Evolutionary conservation across 768 basidiomycete species (phyloP), one percentile per base, ranked within the genome.

Genomic region (Rhodotorula graminis): DNA sequence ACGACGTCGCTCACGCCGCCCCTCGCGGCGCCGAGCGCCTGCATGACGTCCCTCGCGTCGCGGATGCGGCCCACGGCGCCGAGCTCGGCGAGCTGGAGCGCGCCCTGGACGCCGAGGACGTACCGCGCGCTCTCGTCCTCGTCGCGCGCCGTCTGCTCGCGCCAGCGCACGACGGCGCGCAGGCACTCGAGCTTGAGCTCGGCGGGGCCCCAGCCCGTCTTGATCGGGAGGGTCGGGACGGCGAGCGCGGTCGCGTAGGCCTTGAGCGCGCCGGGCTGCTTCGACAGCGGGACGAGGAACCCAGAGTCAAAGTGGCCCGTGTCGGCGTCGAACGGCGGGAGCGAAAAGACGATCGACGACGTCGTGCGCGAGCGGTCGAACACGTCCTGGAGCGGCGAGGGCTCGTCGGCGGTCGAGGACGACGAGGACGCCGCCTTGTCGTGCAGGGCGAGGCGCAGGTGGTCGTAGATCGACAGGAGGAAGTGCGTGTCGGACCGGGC

Each of bases 401-500:
- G 49, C 10, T n/a, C 5, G 44, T 46, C 44, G 44, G 12, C 44
- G 44, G 14, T 2, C 40, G 55, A 37, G 74, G 33, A 7, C 81
- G 83, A 52, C 82, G 58, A 46, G 3, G 40, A 16, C 47, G 9
- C 37, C 37, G 37, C 57, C 82, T 60, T 81, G 4, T 33, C 33
- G 52, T 61, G 47, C 16, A 96, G 89, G 1, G 89, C 89, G 78
- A 91, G 90, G 21, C 93, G 90, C 11, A 98, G 86, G 76, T 88
- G 87, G 82, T 97, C 93, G 81, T 93, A 97, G 78, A 97, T 88
- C 82, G 87, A 92, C 42, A 99, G 84, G 4, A 99, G 86, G 82
- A 90, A 98, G 81, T 98, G 96, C 0, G 95, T 99, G 80, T 99
- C 96, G 3, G 92, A 91, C 42, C 93, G 89, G 3, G 96, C 96